These are phyloP conservation scores for Pythium aquatile DNA, from an alignment of 352 stramenopile species.

Conservation along the genomic window DNA sequence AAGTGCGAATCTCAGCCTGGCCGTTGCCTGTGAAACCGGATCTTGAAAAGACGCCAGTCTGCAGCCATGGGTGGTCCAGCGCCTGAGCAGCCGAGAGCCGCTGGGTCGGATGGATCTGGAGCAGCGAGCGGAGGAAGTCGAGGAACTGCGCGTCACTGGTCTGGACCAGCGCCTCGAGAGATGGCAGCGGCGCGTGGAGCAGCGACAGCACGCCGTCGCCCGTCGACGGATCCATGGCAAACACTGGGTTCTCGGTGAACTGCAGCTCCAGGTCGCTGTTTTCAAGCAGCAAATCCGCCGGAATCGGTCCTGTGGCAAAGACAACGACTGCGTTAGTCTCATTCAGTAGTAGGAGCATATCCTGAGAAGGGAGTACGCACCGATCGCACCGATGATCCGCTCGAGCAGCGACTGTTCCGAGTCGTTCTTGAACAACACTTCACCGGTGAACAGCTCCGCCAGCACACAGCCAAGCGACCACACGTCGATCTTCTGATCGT, in stretches of 20 bases:
- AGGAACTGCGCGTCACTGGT: conserved; percentile 62
- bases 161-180: conserved; percentile 55
- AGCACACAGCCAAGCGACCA: conserved; percentile 90
- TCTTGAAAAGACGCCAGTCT: conserved; percentile 57
- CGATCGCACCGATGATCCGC: conserved; percentile 82
- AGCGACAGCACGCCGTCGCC: conserved; percentile 49
- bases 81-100: conserved; percentile 56
- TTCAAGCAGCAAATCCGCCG: conserved; percentile 49
- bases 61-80: conserved; percentile 64
- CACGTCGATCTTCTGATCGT: conserved; percentile 86
- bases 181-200: conserved; percentile 26
- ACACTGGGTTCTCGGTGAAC: conserved; percentile 57
- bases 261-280: conserved; percentile 52
- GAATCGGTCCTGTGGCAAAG: conserved; percentile 48
- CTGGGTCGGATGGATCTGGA: conserved; percentile 61
- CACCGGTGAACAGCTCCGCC: conserved; percentile 85
- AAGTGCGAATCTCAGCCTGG: conserved; percentile 23
- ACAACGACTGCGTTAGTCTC: background rate
- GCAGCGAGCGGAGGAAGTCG: conserved; percentile 59
- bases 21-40: background rate
- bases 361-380: conserved; percentile 27
- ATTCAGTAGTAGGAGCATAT: background rate
- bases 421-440: conserved; percentile 87
- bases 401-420: conserved; percentile 91
- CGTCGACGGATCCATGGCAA: conserved; percentile 40